phyloP scores from a whole-genome alignment of 2,329 filamentous ascomycete species.

The Xylariaceae sp. region DNA sequence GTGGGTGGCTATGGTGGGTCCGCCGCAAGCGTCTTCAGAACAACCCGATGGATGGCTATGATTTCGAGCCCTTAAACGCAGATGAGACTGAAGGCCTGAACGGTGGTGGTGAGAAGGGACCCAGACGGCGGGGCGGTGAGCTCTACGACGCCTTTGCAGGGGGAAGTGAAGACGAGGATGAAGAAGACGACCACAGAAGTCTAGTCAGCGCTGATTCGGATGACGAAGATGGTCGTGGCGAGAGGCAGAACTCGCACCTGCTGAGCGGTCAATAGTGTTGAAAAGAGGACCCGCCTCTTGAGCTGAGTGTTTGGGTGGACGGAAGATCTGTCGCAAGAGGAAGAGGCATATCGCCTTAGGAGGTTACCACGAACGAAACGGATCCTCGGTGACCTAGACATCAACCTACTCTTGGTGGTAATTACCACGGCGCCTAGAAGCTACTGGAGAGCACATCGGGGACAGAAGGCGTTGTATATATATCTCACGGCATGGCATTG shows the following conservation, averaged over 20 bases:
- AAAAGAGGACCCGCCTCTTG: no score
- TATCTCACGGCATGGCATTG: neutral
- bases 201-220: constrained; percentile 35
- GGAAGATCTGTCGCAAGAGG: no score
- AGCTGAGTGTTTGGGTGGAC: no score
- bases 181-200: constrained; percentile 30
- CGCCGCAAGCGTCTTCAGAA: constrained; percentile 72
- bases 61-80: constrained; percentile 88
- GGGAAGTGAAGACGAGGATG: constrained; percentile 72
- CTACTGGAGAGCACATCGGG: neutral
- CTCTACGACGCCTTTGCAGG: constrained; percentile 97
- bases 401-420: no score
- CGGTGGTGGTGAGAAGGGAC: constrained; percentile 36
- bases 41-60: constrained; percentile 76
- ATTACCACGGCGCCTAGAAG: no score
- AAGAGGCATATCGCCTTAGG: no score
- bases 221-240: constrained; percentile 4
- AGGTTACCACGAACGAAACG: no score
- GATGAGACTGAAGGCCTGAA: constrained; percentile 62
- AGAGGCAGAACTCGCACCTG: no score
- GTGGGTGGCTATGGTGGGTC: constrained; percentile 76
- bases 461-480: neutral
- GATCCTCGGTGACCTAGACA: no score
- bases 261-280: no score
- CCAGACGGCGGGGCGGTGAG: constrained; percentile 69